Evolutionary conservation across 2,329 filamentous ascomycete species (phyloP), one percentile per base, ranked within the genome.

Genomic region (Ophiognomonia clavigignenti-juglandacearum): DNA sequence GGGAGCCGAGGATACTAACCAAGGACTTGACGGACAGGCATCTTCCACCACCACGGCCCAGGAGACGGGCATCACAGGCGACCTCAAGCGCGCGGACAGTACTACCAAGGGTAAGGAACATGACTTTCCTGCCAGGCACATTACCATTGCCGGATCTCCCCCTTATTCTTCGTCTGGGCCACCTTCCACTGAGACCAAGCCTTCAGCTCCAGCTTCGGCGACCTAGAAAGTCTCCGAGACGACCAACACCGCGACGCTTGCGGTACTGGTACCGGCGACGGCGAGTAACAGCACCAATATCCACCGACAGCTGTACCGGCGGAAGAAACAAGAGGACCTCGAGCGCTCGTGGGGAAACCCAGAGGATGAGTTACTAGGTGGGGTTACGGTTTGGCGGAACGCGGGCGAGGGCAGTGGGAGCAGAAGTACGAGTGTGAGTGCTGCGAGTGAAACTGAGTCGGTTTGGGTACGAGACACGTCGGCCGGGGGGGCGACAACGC

Each of bases 1-100:
- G 14, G 54, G 57, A 47, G 50, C 56, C 44, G 54, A 48, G 19
- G 47, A 45, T 19, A 52, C 48, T 46, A 52, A 52, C 46, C 34
- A 44, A 18, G 41, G 24, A 14, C 11, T 18, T 39, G 37, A 36
- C 10, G 45, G 41, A 35, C 45, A 48, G 45, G 47, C 49, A n/a
- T n/a, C n/a, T n/a, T n/a, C n/a, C n/a, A n/a, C n/a, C n/a, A n/a
- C n/a, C n/a, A n/a, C n/a, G n/a, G n/a, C n/a, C 24, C 20, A 52
- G 20, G 60, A 59, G 6, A 68, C 69, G 5, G 74, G 75, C 6
- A 66, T 77, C 34, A 70, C 63, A 24, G 61, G 63, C 39, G 54
- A 55, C 26, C 53, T 64, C 18, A 61, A 63, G 16, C 61, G 63
- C 9, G 48, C 57, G 7, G 51, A 50, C 4, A n/a, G n/a, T n/a